Evolutionary conservation across 2,329 filamentous ascomycete species (phyloP), one percentile per base, ranked within the genome.

Genomic region (Parastagonospora nodorum): DNA sequence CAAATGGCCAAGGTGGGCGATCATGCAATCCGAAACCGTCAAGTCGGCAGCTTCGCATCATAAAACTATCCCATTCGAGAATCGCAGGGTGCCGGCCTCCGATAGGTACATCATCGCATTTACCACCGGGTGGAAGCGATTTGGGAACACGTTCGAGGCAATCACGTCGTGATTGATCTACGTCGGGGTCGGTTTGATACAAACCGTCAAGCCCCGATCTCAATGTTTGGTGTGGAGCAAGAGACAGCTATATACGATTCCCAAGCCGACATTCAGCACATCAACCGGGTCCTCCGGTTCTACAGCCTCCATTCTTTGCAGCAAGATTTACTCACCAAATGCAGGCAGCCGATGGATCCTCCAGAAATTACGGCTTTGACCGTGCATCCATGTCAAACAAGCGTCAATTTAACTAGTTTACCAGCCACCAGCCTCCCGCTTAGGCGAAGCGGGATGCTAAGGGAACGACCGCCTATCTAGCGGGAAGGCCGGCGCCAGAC

Each of bases 361-460:
- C 19, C 19, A 24, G 19, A 24, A 24, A 5, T 3, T 24, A 7
- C 15, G 7, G 19, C 19, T 24, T 24, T 24, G 19, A 24, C 19
- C 19, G 19, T 5, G 19, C 5, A 24, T 24, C 19, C 19, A 24
- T 24, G 19, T 12, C 37, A 7, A 39, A 11, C 37, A 11, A 8
- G 32, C 19, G 42, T 43, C 37, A 39, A 2, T 5, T 12, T 30
- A 10, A 8, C 8, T 35, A 11, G 29, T 29, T 33, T 15, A 16
- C 19, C 10, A 37, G 35, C 15, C 35, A 5, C 41, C 41, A 44
- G 30, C 42, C 42, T 44, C 28, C 42, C 29, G 33, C 16, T n/a
- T 27, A 44, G 19, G 42, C 42, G 42, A 44, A 35, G 33, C 31
- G 42, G 19, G 12, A 44, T 19, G 16, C 37, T 38, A 38, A 11